These are phyloP conservation scores for Pneumocystis carinii DNA, from an alignment of 1,139 yeast genomes.

Conservation along the genomic window DNA sequence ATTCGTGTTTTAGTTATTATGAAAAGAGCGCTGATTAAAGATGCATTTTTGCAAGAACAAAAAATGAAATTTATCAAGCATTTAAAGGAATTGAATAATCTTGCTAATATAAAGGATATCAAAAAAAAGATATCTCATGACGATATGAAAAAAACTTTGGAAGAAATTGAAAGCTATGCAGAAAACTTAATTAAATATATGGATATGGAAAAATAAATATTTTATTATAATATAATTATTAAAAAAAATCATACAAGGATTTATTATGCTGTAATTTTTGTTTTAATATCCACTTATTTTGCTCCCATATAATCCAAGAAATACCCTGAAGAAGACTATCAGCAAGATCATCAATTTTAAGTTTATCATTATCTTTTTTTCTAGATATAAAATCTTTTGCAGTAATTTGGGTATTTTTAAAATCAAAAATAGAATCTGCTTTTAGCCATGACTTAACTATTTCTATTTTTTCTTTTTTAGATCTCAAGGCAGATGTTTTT, in stretches of 20 bases:
- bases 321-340: slow-evolving; percentile 4
- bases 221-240: background rate
- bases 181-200: background rate
- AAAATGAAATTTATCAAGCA: background rate
- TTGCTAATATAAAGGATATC: background rate
- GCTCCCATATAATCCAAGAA: slow-evolving; percentile 8
- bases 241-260: background rate
- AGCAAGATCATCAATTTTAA: slow-evolving; percentile 5
- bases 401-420: background rate
- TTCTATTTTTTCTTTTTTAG: background rate
- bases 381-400: background rate
- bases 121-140: background rate
- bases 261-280: background rate
- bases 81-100: background rate
- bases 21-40: background rate
- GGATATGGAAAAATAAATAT: background rate
- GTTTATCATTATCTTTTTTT: background rate
- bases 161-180: background rate
- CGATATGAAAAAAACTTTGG: background rate
- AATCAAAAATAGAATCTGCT: background rate
- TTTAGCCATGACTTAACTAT: background rate
- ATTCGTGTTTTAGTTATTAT: background rate
- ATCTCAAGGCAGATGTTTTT: background rate
- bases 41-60: background rate
- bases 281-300: background rate